Evolutionary conservation across 176 grass and related monocot species (phyloP).

Genomic region (Musa acuminata): DNA sequence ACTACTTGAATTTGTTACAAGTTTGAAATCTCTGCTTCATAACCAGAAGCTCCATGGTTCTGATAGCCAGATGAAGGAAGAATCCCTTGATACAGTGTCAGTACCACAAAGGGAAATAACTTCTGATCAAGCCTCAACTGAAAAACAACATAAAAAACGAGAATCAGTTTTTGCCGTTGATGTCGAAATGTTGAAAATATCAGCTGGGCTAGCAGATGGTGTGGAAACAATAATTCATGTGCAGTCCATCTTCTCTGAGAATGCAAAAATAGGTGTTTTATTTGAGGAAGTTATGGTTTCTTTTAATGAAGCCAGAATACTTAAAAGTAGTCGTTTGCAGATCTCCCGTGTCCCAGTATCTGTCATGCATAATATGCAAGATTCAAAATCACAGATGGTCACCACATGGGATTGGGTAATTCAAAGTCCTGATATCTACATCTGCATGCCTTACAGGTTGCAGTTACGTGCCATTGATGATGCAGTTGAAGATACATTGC

Average conservation of each 20-base stretch:
- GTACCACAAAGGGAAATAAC: slow-evolving; percentile 32
- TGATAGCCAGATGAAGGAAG: slow-evolving; percentile 57
- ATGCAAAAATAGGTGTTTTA: slow-evolving; percentile 92
- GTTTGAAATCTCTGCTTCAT: slow-evolving; percentile 61
- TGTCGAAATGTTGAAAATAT: slow-evolving; percentile 79
- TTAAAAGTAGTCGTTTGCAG: slow-evolving; percentile 71
- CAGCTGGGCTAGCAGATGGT: slow-evolving; percentile 80
- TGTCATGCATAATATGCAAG: slow-evolving; percentile 42
- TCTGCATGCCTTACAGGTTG: slow-evolving; percentile 91
- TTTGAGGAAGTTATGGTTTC: slow-evolving; percentile 59
- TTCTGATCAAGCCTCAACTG: slow-evolving; percentile 37
- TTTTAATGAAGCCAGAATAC: slow-evolving; percentile 59
- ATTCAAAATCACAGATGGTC: slow-evolving; percentile 55
- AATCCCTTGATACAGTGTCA: slow-evolving; percentile 37
- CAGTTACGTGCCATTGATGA: slow-evolving; percentile 95
- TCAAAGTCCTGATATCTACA: slow-evolving; percentile 65
- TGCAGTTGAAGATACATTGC: slow-evolving; percentile 84
- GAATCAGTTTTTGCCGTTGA: slow-evolving; percentile 88
- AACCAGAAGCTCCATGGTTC: slow-evolving; percentile 49
- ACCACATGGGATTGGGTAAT: slow-evolving; percentile 81
- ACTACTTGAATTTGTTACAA: slow-evolving; percentile 56
- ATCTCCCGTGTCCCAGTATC: slow-evolving; percentile 80
- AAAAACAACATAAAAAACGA: slow-evolving; percentile 55
- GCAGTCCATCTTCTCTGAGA: slow-evolving; percentile 92
- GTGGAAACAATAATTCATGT: slow-evolving; percentile 75